Evolutionary conservation across 805 yeast species (phyloP).

Genomic region (Saccharomycopsis microspora): DNA sequence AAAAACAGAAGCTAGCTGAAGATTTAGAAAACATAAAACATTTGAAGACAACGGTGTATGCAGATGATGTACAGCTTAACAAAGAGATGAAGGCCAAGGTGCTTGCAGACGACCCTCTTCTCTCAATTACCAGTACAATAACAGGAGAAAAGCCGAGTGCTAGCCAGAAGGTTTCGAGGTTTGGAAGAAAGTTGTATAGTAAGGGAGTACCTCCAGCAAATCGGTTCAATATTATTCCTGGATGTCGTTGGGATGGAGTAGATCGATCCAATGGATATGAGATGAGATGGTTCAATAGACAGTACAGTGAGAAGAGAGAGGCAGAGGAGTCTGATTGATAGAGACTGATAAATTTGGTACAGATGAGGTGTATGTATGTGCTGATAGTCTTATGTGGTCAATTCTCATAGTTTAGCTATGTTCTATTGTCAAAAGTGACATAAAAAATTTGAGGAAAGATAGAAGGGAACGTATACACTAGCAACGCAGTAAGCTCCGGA

Average conservation of each 20-base stretch:
- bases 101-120: slow-evolving; percentile 14
- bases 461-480: no score
- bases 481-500: no score
- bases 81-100: slow-evolving; percentile 4
- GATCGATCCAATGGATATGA: slow-evolving; percentile 88
- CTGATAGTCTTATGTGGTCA: no score
- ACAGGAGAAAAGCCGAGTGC: background rate
- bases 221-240: slow-evolving; percentile 69
- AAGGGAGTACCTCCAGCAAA: slow-evolving; percentile 41
- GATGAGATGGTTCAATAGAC: slow-evolving; percentile 35
- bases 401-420: no score
- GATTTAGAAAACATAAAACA: slow-evolving; percentile 1
- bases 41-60: slow-evolving; percentile 5
- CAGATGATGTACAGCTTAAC: slow-evolving; percentile 9
- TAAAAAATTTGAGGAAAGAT: no score
- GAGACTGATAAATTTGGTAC: no score
- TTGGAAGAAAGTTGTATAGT: slow-evolving; percentile 45
- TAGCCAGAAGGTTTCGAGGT: slow-evolving; percentile 18
- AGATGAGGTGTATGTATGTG: no score
- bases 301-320: background rate
- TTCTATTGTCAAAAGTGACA: no score
- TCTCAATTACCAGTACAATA: slow-evolving; percentile 16
- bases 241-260: slow-evolving; percentile 85
- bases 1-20: background rate
- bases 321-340: no score